These are phyloP conservation scores for Kwoniella botswanensis DNA, from an alignment of 768 basidiomycete species.

Conservation along the genomic window DNA sequence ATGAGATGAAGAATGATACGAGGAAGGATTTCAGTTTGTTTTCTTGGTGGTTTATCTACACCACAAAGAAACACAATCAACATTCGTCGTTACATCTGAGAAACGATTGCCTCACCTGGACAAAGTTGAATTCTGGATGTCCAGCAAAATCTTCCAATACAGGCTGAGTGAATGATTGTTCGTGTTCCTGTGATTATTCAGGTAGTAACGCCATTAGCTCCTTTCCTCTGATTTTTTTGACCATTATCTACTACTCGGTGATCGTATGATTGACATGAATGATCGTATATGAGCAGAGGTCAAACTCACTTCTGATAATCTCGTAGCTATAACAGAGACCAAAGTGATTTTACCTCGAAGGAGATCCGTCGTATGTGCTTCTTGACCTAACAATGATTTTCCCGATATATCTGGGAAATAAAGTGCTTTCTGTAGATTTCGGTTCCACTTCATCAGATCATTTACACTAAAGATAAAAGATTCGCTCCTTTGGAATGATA, in stretches of 20 bases:
- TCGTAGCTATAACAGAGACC: conserved; percentile 79
- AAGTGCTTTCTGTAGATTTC: conserved; percentile 72
- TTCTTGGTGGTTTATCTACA: conserved; percentile 84
- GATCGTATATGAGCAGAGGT: no score
- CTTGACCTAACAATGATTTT: conserved; percentile 65
- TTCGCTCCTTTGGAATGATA: neutral
- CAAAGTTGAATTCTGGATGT: conserved; percentile 49
- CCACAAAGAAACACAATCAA: neutral
- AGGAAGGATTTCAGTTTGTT: conserved; percentile 90
- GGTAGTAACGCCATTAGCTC: no score
- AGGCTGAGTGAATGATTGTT: conserved; percentile 67
- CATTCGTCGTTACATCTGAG: no score
- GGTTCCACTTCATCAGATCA: neutral
- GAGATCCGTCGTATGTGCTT: conserved; percentile 76
- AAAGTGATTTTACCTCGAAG: conserved; percentile 77
- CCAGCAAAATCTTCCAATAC: conserved; percentile 49
- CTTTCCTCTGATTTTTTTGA: no score
- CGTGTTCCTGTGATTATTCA: conserved; percentile 68
- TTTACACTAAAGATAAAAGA: neutral
- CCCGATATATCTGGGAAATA: conserved; percentile 89
- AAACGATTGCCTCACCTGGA: conserved; percentile 38
- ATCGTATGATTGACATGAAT: no score
- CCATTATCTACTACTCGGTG: no score
- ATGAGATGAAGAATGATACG: conserved; percentile 79
- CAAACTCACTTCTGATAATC: conserved; percentile 78